These are phyloP conservation scores for Vigna hirtella DNA, from an alignment of 306 rosid genomes.

Conservation along the genomic window DNA sequence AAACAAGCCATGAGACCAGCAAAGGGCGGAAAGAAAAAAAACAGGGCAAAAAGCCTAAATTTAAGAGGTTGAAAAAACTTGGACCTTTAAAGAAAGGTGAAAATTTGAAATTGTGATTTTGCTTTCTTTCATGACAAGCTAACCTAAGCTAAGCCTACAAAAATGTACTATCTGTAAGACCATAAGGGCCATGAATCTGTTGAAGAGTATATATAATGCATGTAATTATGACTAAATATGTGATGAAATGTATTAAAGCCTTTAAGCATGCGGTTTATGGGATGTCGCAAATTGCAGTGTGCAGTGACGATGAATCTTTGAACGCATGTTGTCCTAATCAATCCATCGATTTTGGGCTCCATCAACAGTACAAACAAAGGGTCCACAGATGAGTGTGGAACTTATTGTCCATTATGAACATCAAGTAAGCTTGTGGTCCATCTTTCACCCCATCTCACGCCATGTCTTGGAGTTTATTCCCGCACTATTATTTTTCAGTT, in stretches of 20 bases:
- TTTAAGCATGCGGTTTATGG: conserved; percentile 40
- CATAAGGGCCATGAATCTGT: conserved; percentile 4
- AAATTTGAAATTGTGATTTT: conserved; percentile 37
- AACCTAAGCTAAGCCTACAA: conserved; percentile 23
- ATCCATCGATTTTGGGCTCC: background rate
- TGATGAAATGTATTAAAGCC: conserved; percentile 4
- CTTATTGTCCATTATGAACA: conserved; percentile 4
- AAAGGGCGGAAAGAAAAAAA: conserved; percentile 22
- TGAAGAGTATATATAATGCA: conserved; percentile 3
- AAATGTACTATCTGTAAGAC: background rate
- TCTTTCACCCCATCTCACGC: conserved; percentile 15
- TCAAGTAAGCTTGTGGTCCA: conserved; percentile 36
- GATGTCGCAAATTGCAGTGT: conserved; percentile 33
- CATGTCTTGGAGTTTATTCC: conserved; percentile 19
- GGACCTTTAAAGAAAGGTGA: background rate
- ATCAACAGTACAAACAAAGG: background rate
- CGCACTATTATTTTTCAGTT: conserved; percentile 13
- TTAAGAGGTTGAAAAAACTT: background rate
- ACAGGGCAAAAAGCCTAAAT: conserved; percentile 34
- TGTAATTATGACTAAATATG: conserved; percentile 35
- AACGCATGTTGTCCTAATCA: conserved; percentile 19
- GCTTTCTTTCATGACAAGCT: conserved; percentile 41
- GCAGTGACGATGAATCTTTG: conserved; percentile 15
- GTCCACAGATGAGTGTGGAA: conserved; percentile 32
- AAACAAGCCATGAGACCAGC: conserved; percentile 13